These are phyloP conservation scores for Carex pumila DNA, from an alignment of 176 grass and related monocot genomes.

Conservation along the genomic window DNA sequence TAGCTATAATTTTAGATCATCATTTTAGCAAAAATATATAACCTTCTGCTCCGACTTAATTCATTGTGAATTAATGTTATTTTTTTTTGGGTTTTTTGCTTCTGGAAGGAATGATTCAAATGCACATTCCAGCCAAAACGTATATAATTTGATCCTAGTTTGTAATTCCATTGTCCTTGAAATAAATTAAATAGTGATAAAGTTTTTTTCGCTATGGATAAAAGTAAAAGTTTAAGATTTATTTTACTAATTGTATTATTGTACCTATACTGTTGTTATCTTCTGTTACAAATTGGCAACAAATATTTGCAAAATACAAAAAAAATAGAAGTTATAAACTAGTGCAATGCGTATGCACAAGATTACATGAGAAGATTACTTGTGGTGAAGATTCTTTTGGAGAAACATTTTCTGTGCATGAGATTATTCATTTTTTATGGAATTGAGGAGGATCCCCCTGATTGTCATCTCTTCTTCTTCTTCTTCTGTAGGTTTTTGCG, in stretches of 20 bases:
- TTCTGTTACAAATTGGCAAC: neutral
- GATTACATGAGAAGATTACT: no score
- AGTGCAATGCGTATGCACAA: neutral
- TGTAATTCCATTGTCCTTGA: no score
- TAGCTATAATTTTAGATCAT: no score
- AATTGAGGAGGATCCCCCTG: neutral
- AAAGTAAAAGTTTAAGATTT: no score
- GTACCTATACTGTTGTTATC: neutral
- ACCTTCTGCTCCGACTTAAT: neutral
- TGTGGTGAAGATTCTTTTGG: no score
- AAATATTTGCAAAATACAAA: neutral
- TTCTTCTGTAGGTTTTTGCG: slow-evolving; percentile 31
- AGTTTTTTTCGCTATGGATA: no score
- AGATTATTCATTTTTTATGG: no score
- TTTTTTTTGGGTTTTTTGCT: neutral
- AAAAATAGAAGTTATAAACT: neutral
- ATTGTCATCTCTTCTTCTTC: slow-evolving; percentile 20
- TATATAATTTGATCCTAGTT: no score
- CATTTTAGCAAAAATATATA: neutral
- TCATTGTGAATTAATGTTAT: neutral
- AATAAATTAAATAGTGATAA: no score
- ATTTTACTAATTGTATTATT: neutral
- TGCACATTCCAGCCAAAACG: neutral
- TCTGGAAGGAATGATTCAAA: neutral
- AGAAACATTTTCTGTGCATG: no score